Conservation (phyloP, 805 yeast genomes). For the Suhomyces sp. region DNA sequence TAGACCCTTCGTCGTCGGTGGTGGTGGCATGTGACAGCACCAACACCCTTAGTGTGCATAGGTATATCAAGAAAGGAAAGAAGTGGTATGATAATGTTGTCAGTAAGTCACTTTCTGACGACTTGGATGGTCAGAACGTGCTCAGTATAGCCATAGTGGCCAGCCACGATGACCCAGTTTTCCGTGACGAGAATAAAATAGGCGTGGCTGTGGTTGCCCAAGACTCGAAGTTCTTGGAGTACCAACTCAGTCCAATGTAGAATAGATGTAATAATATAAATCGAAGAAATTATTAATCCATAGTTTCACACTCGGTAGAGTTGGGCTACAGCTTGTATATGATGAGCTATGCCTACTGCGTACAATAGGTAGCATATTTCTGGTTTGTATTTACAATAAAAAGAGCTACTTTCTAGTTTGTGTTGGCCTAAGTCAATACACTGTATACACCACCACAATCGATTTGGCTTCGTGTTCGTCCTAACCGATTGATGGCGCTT, state of each 20-base stretch:
- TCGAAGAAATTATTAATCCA: no score
- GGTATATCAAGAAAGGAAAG: slow-evolving; percentile 41
- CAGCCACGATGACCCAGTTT: slow-evolving; percentile 6
- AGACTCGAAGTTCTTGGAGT: slow-evolving; percentile 4
- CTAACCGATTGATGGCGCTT: not conserved
- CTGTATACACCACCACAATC: no score
- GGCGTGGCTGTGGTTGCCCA: slow-evolving; percentile 5
- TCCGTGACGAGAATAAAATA: slow-evolving; percentile 6
- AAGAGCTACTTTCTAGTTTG: no score
- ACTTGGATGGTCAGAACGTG: not conserved
- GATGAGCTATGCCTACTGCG: no score
- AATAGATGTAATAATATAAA: not conserved
- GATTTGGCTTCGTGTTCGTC: no score
- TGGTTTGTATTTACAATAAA: no score
- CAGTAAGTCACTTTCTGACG: not conserved
- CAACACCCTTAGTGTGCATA: slow-evolving; percentile 25
- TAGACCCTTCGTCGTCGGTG: slow-evolving; percentile 38
- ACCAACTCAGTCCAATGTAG: slow-evolving; percentile 1
- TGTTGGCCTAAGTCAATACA: no score
- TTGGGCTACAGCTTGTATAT: no score
- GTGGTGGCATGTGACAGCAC: slow-evolving; percentile 19
- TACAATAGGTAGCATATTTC: no score
- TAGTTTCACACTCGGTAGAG: no score
- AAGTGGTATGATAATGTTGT: slow-evolving; percentile 24
- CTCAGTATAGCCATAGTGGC: slow-evolving; percentile 3